These are phyloP conservation scores for Psophocarpus tetragonolobus DNA, from an alignment of 306 rosid species.

Conservation along the genomic window DNA sequence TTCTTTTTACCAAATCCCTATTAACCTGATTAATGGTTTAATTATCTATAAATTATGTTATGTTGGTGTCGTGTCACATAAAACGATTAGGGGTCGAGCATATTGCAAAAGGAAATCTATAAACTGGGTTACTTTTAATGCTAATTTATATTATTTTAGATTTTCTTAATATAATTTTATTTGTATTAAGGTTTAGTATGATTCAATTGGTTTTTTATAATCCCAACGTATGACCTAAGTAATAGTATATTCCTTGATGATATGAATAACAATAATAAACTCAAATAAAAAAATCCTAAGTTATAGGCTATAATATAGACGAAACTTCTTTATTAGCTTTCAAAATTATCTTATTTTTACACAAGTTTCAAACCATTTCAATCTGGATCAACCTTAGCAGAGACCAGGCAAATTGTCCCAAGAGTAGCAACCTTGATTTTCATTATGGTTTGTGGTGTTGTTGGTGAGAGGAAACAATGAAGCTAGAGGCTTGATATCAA, in stretches of 20 bases:
- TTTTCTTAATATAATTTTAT: neutral
- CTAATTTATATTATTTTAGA: too few relatives aligned
- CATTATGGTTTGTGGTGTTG: slow-evolving; percentile 44
- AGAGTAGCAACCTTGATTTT: slow-evolving; percentile 45
- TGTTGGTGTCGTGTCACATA: too few relatives aligned
- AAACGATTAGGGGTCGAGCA: too few relatives aligned
- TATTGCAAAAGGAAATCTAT: too few relatives aligned
- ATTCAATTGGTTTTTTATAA: neutral
- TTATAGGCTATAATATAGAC: neutral
- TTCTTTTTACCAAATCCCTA: too few relatives aligned
- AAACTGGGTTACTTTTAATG: too few relatives aligned
- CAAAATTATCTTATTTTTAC: slow-evolving; percentile 17
- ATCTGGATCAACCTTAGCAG: slow-evolving; percentile 41
- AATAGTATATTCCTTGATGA: neutral
- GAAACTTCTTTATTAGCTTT: slow-evolving; percentile 6
- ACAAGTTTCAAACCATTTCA: slow-evolving; percentile 3
- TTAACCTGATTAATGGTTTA: too few relatives aligned
- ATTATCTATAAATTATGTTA: too few relatives aligned
- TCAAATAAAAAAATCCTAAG: neutral
- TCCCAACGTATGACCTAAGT: neutral
- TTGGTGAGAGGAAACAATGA: slow-evolving; percentile 63
- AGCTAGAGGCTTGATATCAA: slow-evolving; percentile 60
- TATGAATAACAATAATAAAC: neutral
- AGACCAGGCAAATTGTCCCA: slow-evolving; percentile 82
- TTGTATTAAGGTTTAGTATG: neutral